Percentiles rank a stretch among this genome's conserved stretches.
phyloP scores from a whole-genome alignment of 306 rosid species.

The Cucurbita argyrosperma region DNA sequence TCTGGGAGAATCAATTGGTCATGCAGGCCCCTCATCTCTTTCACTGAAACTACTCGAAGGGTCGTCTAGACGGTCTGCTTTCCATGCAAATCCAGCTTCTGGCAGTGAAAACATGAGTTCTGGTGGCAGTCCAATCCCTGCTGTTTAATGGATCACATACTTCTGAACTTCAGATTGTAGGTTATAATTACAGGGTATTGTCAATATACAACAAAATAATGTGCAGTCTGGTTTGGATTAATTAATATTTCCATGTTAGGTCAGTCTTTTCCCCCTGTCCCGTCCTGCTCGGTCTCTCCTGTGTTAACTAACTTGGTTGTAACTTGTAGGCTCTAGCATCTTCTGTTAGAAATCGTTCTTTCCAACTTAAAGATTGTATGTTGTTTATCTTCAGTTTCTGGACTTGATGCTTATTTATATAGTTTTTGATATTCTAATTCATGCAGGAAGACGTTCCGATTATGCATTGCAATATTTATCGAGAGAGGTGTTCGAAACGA shows the following conservation, averaged over 20 bases:
- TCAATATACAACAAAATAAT: slow-evolving; percentile 23
- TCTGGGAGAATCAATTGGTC: slow-evolving; percentile 62
- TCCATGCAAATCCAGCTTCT: slow-evolving; percentile 73
- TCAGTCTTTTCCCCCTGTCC: not conserved
- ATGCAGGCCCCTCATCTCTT: slow-evolving; percentile 57
- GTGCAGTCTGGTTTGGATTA: slow-evolving; percentile 40
- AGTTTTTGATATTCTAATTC: not conserved
- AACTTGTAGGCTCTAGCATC: slow-evolving; percentile 39
- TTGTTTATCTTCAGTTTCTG: slow-evolving; percentile 19
- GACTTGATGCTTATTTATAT: not conserved
- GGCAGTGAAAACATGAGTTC: slow-evolving; percentile 41
- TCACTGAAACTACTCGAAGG: slow-evolving; percentile 66
- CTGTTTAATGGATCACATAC: slow-evolving; percentile 28
- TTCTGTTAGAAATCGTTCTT: slow-evolving; percentile 17
- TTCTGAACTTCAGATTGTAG: slow-evolving; percentile 19
- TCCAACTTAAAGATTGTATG: not conserved
- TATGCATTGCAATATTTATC: not conserved
- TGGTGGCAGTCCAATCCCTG: slow-evolving; percentile 67
- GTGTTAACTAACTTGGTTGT: slow-evolving; percentile 30
- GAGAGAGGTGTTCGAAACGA: not conserved
- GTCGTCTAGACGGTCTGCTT: slow-evolving; percentile 88
- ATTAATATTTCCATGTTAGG: slow-evolving; percentile 21
- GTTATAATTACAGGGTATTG: slow-evolving; percentile 15
- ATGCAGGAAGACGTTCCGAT: not conserved
- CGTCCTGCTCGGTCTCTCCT: not conserved